Evolutionary conservation across 2,329 filamentous ascomycete genomes (phyloP), one percentile per base, ranked within the genome.

Genomic region (Fusarium paranaense): DNA sequence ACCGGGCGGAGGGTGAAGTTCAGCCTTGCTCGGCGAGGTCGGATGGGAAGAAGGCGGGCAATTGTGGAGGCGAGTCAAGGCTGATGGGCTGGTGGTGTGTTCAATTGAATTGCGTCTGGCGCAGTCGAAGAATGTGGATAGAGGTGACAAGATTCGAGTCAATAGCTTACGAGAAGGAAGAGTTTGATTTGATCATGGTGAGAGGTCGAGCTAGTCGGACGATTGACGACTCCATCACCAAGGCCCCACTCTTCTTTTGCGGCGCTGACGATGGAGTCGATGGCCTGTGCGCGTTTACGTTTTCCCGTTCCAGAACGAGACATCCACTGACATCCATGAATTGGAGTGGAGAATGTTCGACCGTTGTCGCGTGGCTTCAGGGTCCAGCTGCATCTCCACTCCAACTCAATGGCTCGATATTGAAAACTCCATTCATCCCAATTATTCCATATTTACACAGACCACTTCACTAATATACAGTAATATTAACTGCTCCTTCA

Each of bases 211-310:
- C 56, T 22, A 70, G 52, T 60, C 35, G 50, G 25, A 62, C 37
- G 45, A 72, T 38, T 57, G 64, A 70, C 72, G 69, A 73, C 62
- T 61, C 70, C 66, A 73, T 75, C 62, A 45, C 45, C 32, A 35
- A 10, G 37, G 25, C 20, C 27, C 69, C 69, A 66, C 66, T 64
- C 67, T 63, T 27, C 16, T 25, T 47, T 6, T 47, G 22, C 66
- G 32, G 52, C 33, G 56, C 45, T 62, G 47, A 37, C 32, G 64
- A 38, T 50, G 45, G 22, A 37, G 52, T 22, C 22, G 27, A 63
- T 70, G 69, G 66, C 61, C 62, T 54, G 66, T 73, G 72, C 72
- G 72, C 72, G 70, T 75, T 75, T 73, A 75, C 66, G 58, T 69
- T 74, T 75, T 75, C 62, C 72, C 72, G 70, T 63, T 52, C 54